These are phyloP conservation scores for Leavenworthia alabamica DNA, from an alignment of 345 rosid genomes.

Conservation along the genomic window DNA sequence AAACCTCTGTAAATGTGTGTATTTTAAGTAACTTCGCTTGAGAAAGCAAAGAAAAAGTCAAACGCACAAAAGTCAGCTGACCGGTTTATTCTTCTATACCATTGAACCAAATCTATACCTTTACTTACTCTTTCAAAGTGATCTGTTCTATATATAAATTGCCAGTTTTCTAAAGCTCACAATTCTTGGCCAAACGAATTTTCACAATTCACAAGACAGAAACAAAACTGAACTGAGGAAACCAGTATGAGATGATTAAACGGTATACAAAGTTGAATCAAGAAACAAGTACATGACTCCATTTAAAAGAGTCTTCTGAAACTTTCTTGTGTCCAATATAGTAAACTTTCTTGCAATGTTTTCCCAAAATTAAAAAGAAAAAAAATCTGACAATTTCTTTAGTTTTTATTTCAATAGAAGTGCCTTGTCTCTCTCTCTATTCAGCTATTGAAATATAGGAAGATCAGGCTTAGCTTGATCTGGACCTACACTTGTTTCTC, in stretches of 20 bases:
- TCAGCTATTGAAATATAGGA: conserved; percentile 48
- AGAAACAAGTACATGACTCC: conserved; percentile 16
- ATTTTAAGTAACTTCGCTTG: conserved; percentile 16
- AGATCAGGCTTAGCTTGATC: conserved; percentile 59
- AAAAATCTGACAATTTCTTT: conserved; percentile 16
- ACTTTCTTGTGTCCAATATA: background rate
- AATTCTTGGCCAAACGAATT: background rate
- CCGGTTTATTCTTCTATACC: background rate
- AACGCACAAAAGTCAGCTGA: conserved; percentile 15
- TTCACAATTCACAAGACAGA: conserved; percentile 2
- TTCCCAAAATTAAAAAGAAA: background rate
- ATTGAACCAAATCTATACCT: background rate
- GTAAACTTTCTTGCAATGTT: conserved; percentile 23
- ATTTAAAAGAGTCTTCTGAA: background rate
- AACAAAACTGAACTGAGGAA: background rate
- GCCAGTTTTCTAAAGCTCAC: background rate
- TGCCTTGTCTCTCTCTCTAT: background rate
- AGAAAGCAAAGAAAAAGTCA: conserved; percentile 19
- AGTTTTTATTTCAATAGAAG: conserved; percentile 20
- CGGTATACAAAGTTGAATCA: background rate
- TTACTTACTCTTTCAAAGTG: background rate
- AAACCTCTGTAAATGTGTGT: conserved; percentile 19
- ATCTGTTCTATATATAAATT: background rate
- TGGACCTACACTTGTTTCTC: conserved; percentile 34
- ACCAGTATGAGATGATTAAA: conserved; percentile 9